phyloP scores from a whole-genome alignment of 768 basidiomycete genomes.

The Russula abietina region DNA sequence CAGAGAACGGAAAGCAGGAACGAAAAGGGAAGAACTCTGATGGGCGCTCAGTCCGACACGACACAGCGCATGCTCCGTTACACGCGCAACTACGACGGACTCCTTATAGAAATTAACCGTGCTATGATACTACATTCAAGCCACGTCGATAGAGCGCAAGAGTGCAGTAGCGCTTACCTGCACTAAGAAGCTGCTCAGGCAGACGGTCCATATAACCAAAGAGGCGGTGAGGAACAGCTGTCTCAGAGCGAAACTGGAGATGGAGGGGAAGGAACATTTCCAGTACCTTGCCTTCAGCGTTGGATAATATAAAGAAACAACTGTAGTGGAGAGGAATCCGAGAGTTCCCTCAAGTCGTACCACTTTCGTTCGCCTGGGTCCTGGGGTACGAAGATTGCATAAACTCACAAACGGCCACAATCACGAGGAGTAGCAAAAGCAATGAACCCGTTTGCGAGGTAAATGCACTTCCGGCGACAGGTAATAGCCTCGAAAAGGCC shows the following conservation, averaged over 20 bases:
- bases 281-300: constrained; percentile 35
- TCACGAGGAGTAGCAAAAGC: neutral
- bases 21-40: too few relatives aligned
- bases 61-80: too few relatives aligned
- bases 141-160: neutral
- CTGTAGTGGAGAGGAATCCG: constrained; percentile 58
- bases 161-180: constrained; percentile 34
- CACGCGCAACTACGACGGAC: too few relatives aligned
- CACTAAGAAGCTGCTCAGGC: constrained; percentile 57
- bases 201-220: constrained; percentile 41
- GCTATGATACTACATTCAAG: neutral
- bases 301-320: constrained; percentile 59
- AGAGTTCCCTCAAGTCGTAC: constrained; percentile 62
- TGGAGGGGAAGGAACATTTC: constrained; percentile 35
- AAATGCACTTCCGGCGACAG: constrained; percentile 44
- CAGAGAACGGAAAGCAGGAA: too few relatives aligned
- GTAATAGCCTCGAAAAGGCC: constrained; percentile 49
- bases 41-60: too few relatives aligned
- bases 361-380: constrained; percentile 59
- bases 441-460: constrained; percentile 4
- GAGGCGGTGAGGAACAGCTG: constrained; percentile 32
- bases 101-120: too few relatives aligned
- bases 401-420: neutral
- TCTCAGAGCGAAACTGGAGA: constrained; percentile 50
- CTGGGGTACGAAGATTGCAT: constrained; percentile 55